phyloP scores from a whole-genome alignment of 1,284 basidiomycete genomes.

The Coniferiporia sulphurascens region DNA sequence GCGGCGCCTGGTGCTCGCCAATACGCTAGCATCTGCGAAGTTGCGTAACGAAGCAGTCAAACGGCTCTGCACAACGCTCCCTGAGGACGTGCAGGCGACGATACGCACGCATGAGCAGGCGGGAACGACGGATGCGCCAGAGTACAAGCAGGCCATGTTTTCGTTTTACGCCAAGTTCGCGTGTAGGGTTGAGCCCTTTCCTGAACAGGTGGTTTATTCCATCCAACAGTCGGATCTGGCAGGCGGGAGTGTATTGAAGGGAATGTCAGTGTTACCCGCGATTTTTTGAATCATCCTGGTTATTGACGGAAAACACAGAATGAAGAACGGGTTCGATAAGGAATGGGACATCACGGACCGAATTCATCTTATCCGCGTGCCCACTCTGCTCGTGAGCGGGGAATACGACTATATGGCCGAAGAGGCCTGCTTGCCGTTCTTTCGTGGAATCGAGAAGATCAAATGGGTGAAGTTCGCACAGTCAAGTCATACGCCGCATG shows the following conservation, averaged over 20 bases:
- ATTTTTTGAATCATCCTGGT: neutral
- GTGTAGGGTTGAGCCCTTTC: constrained; percentile 24
- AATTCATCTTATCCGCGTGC: constrained; percentile 28
- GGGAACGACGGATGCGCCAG: constrained; percentile 23
- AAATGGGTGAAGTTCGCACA: constrained; percentile 31
- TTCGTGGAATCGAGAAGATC: constrained; percentile 26
- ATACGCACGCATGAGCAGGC: constrained; percentile 26
- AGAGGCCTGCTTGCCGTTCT: constrained; percentile 27
- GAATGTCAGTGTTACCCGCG: neutral
- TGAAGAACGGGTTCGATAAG: constrained; percentile 27
- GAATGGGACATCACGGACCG: constrained; percentile 30
- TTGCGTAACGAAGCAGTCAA: constrained; percentile 24
- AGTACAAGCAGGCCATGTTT: constrained; percentile 24
- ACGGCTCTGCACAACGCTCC: constrained; percentile 20
- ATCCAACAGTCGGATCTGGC: constrained; percentile 19
- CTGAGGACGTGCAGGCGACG: constrained; percentile 21
- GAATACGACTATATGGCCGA: constrained; percentile 31
- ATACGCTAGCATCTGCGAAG: constrained; percentile 20
- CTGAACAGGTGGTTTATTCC: constrained; percentile 21
- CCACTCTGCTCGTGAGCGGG: constrained; percentile 32
- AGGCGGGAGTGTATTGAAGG: neutral
- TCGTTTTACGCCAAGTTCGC: constrained; percentile 22
- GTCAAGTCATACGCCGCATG: constrained; percentile 28
- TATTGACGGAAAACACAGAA: constrained; percentile 24
- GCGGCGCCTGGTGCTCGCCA: constrained; percentile 26